Conservation (phyloP, 352 stramenopile species). For the Phytophthora meadii region DNA sequence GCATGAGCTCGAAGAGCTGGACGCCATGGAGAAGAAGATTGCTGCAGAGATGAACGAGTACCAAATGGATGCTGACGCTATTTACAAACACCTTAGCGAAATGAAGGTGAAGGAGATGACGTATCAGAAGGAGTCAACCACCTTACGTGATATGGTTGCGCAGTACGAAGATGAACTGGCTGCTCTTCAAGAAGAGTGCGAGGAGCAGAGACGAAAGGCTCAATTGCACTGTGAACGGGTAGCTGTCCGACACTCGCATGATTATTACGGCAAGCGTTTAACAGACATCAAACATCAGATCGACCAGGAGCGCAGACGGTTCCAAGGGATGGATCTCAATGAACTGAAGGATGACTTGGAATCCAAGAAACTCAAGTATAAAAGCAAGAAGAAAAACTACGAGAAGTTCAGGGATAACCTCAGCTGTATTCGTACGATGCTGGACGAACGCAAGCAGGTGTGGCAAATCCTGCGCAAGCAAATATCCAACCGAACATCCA, state of each 20-base stretch:
- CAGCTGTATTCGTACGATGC: conserved; percentile 68
- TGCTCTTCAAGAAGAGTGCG: conserved; percentile 61
- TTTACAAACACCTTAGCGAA: conserved; percentile 81
- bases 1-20: conserved; percentile 65
- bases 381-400: conserved; percentile 67
- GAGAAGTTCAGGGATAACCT: conserved; percentile 75
- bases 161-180: conserved; percentile 62
- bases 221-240: conserved; percentile 73
- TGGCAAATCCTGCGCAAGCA: conserved; percentile 84
- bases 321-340: conserved; percentile 84
- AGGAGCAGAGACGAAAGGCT: conserved; percentile 66
- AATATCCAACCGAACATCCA: conserved; percentile 78
- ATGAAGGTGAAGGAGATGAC: conserved; percentile 76
- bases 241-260: conserved; percentile 63
- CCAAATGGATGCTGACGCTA: conserved; percentile 64
- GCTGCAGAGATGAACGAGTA: conserved; percentile 55
- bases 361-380: conserved; percentile 75
- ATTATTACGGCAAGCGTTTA: conserved; percentile 83
- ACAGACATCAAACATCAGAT: conserved; percentile 84
- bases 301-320: conserved; percentile 73
- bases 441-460: conserved; percentile 74
- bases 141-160: conserved; percentile 53
- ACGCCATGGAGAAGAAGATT: conserved; percentile 58
- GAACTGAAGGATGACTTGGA: conserved; percentile 81
- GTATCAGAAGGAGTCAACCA: conserved; percentile 56